These are phyloP conservation scores for Circinella umbellata DNA, from an alignment of 371 early-diverging fungal genomes.

Conservation along the genomic window DNA sequence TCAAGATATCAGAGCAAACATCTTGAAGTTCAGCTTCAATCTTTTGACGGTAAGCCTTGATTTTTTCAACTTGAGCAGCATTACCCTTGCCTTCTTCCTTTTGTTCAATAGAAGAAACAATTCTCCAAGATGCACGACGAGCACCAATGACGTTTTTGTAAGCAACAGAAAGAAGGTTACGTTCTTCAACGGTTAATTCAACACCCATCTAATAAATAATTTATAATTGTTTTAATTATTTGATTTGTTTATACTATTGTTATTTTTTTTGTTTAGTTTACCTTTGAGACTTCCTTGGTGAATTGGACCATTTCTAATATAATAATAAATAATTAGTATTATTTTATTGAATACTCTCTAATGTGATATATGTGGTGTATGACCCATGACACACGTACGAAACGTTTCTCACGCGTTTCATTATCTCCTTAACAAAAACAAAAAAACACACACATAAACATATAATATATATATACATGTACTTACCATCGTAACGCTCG, in stretches of 20 bases:
- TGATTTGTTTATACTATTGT: not conserved
- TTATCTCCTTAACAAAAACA: not conserved
- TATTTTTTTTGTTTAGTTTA: conserved; percentile 23
- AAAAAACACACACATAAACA: no score
- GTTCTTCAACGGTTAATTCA: conserved; percentile 96
- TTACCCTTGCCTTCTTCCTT: conserved; percentile 97
- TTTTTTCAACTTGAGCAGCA: conserved; percentile 82
- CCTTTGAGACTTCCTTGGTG: conserved; percentile 89
- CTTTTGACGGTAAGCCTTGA: conserved; percentile 89
- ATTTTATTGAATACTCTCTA: not conserved
- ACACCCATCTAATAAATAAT: conserved; percentile 40
- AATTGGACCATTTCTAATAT: conserved; percentile 91
- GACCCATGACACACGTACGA: conserved; percentile 3
- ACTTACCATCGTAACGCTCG: conserved; percentile 93
- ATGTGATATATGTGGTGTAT: not conserved
- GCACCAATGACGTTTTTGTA: conserved; percentile 99
- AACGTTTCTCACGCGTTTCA: conserved; percentile 3
- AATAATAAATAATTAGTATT: not conserved
- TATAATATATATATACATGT: no score
- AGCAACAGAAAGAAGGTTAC: conserved; percentile 98
- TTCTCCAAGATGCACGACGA: conserved; percentile 99
- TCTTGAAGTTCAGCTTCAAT: conserved; percentile 95
- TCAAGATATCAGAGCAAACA: conserved; percentile 96
- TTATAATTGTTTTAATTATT: not conserved
- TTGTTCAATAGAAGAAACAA: conserved; percentile 98